Base-by-base conservation (phyloP, 306 rosid species). In the Cicer judaicum region DNA sequence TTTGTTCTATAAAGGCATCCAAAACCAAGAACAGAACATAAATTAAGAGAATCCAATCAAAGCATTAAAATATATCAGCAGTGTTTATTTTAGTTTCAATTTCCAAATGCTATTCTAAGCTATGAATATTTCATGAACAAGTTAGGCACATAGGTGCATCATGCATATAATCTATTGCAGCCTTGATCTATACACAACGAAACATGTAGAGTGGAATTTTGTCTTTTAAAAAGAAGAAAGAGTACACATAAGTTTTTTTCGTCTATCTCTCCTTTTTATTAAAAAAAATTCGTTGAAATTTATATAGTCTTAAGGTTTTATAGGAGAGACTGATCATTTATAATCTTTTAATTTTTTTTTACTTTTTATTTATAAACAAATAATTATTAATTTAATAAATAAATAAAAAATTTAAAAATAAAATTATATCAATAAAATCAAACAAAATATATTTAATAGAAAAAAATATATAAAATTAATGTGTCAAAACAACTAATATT, bases 1-100 rank as follows among this genome's bases (percentile, higher is more conserved):
- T 84, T 9, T 67, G 82, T 76, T 80, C 84, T 61, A 80, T 76
- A 84, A 80, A 80, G 87, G 76, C 77, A 61, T 15, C 41, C 76
- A 68, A 80, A 72, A 67, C 73, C 77, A 72, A 65, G 76, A 56
- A 75, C 29, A 47, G 10, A 52, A 40, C n/a, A 13, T 5, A 53
- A 16, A 19, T 61, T 52, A 18, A 46, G 8, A 62, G 43, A 66
- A 55, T 8, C 18, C 6, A 73, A 63, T 47, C 19, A 2, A 14
- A 49, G 52, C 62, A 73, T 62, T 40, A 47, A 59, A 40, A 57
- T 49, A 44, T 38, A n/a, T 8, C 7, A 49, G 47, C 57, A 43
- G 24, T 10, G 21, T 24, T 10, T 47, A 39, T 46, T 34, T 65
- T 11, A 16, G 61, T 65, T 79, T 83, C 14, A 50, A 55, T 19